phyloP scores from a whole-genome alignment of 2,329 filamentous ascomycete genomes.

The Pseudogymnoascus sp. region DNA sequence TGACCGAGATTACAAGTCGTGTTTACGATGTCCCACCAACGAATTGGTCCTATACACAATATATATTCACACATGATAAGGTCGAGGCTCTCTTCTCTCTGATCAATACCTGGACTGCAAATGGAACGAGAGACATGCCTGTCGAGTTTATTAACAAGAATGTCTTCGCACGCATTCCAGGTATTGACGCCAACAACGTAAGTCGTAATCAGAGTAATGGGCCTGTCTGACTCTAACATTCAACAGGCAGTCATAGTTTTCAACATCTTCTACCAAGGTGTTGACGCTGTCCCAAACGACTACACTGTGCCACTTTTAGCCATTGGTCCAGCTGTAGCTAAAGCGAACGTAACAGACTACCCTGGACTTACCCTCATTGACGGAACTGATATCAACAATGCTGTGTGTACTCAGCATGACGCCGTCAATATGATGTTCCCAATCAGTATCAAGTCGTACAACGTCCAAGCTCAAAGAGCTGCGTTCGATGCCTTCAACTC shows the following conservation, averaged over 20 bases:
- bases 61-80: constrained; percentile 40
- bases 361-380: neutral
- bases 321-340: neutral
- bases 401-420: neutral
- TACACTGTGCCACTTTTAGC: neutral
- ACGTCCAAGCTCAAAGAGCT: neutral
- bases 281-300: neutral
- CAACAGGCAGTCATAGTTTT: constrained; percentile 32
- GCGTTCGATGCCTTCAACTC: constrained; percentile 20
- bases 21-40: constrained; percentile 15
- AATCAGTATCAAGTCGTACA: neutral
- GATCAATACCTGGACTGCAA: neutral
- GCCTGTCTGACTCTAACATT: neutral
- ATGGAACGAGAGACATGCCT: constrained; percentile 12
- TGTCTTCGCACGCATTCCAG: constrained; percentile 35
- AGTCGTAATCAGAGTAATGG: constrained; percentile 15
- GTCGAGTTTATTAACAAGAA: constrained; percentile 40
- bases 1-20: constrained; percentile 31
- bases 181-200: constrained; percentile 33
- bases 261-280: constrained; percentile 35
- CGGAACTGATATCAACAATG: neutral
- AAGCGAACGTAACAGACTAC: neutral
- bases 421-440: constrained; percentile 1
- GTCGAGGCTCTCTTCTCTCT: constrained; percentile 36
- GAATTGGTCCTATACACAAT: constrained; percentile 32